Evolutionary conservation across 495 filamentous ascomycete genomes (phyloP), one percentile per base, ranked within the genome.

Genomic region (Tirmania nivea): DNA sequence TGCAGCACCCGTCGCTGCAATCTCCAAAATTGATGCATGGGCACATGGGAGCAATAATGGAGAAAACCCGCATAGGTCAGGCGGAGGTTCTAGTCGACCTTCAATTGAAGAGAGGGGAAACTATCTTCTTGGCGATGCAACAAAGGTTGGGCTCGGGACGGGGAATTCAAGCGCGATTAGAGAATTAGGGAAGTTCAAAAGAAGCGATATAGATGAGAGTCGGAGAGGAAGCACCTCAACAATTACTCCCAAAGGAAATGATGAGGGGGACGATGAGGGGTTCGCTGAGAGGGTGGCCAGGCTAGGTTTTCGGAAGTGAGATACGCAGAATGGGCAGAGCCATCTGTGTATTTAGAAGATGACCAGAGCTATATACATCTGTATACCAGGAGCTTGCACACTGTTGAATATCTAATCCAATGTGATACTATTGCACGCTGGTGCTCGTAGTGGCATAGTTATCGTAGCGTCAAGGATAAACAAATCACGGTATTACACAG

Each of bases 61-160:
- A 1, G 55, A 59, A 17, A 51, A 54, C 1, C 52, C 55, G 14
- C 55, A 59, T 5, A 55, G 57, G 10, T 52, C 57, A 2, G 49
- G 52, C 20, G 57, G 49, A 16, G 49, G 57, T 12, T 59, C 55
- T 56, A 55, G 56, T 14, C 49, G 25, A 1, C 25, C 2, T 31
- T 31, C 25, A 31, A 31, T 31, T 31, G 45, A 47, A 14, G 51
- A 51, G 19, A 37, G 19, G 42, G 25, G 31, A 37, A 52, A n/a
- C n/a, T 21, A 58, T 12, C 31, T 52, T 0, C n/a, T 58, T 7
- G 31, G n/a, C 14, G 52, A 59, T 34, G 49, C 52, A 5, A 58
- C 55, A 34, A 58, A 53, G 31, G 25, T 59, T 25, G 57, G 57
- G 14, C 49, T 59, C 6, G 57, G 57, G 1, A 47, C 52, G 14